Evolutionary conservation across 2,329 filamentous ascomycete species (phyloP).

Genomic region (Aspergillus phoenicis): DNA sequence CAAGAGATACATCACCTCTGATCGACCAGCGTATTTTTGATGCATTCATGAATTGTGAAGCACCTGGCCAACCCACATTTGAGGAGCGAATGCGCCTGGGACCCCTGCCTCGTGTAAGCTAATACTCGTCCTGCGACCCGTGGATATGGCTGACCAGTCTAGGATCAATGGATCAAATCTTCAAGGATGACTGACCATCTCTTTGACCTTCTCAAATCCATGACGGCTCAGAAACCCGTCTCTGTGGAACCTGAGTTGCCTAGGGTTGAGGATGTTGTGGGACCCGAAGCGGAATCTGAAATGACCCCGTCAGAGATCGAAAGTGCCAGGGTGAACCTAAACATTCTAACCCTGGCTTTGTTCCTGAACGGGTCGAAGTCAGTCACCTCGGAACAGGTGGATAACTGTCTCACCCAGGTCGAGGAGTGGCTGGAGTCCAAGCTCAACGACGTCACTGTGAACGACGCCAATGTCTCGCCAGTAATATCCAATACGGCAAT

Average conservation of each 20-base stretch:
- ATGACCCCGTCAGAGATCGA: constrained; percentile 41
- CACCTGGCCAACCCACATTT: constrained; percentile 35
- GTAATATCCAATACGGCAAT: constrained; percentile 30
- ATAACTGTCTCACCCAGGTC: constrained; percentile 30
- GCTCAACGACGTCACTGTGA: constrained; percentile 24
- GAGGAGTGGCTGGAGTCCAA: constrained; percentile 37
- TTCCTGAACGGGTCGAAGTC: constrained; percentile 39
- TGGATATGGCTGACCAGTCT: constrained; percentile 23
- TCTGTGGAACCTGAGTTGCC: constrained; percentile 31
- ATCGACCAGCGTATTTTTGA: constrained; percentile 42
- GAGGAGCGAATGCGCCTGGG: constrained; percentile 44
- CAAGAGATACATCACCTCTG: constrained; percentile 30
- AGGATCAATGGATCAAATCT: constrained; percentile 43
- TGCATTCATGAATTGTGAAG: constrained; percentile 47
- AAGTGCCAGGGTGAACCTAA: constrained; percentile 35
- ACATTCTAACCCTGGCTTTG: constrained; percentile 37
- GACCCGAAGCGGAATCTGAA: constrained; percentile 31
- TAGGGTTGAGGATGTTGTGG: constrained; percentile 27
- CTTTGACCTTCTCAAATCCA: constrained; percentile 37
- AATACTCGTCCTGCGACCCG: neutral
- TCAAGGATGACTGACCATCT: constrained; percentile 38
- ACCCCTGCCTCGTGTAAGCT: constrained; percentile 41
- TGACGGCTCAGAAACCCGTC: constrained; percentile 37
- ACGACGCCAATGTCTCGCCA: constrained; percentile 23
- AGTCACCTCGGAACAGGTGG: constrained; percentile 32